Base-by-base conservation (phyloP, 371 early-diverging fungal species). In the Mortierella sp. region DNA sequence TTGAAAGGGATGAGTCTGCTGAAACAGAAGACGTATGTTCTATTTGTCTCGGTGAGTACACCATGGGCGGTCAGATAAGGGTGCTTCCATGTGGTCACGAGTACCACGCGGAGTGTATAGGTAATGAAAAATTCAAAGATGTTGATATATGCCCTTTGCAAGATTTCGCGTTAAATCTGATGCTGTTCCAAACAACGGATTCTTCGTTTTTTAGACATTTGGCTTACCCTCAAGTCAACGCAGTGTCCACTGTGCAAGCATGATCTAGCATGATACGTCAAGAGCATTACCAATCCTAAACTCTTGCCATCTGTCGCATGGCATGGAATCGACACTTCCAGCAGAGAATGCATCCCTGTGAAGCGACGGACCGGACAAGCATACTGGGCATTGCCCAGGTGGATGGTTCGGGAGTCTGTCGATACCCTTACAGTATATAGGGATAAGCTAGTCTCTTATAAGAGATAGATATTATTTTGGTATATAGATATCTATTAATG, bases 101-200 rank as follows among this genome's bases (percentile, higher is more conserved):
- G 58, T 96, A 90, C 71, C 96, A 95, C 60, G 80, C 84, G 23
- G 90, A 89, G 47, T 96, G 97, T 79, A 87, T 95, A 52, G 94
- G 93, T 85, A 83, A 79, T 63, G 82, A 79, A 11, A 12, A 15
- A n/a, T n/a, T n/a, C n/a, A n/a, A n/a, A n/a, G n/a, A n/a, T n/a
- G n/a, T n/a, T n/a, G n/a, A n/a, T n/a, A n/a, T n/a, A n/a, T n/a
- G n/a, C n/a, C n/a, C n/a, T n/a, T n/a, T n/a, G n/a, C n/a, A n/a
- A n/a, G n/a, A n/a, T n/a, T n/a, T n/a, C n/a, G n/a, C n/a, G n/a
- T n/a, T n/a, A n/a, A n/a, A n/a, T n/a, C n/a, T n/a, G n/a, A n/a
- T n/a, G n/a, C n/a, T n/a, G n/a, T n/a, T n/a, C n/a, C n/a, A n/a
- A n/a, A n/a, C n/a, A n/a, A n/a, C n/a, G n/a, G n/a, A n/a, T n/a